These are phyloP conservation scores for Fraxinus platypoda DNA, from an alignment of 305 asterid species.

Conservation along the genomic window DNA sequence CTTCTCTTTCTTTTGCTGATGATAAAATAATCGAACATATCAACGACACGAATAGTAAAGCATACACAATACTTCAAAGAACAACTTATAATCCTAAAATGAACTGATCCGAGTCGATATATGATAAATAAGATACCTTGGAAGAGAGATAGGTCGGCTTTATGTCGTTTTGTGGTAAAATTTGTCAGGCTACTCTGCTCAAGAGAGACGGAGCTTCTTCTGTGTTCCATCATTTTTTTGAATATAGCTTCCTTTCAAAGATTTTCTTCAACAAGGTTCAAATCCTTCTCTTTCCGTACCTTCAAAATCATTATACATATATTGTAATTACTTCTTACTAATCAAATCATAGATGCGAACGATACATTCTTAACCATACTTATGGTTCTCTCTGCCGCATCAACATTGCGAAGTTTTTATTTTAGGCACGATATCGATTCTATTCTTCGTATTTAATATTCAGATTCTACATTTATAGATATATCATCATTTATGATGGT, in stretches of 20 bases:
- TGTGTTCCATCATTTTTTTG: slow-evolving; percentile 70
- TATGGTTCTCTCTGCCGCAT: too few species aligned
- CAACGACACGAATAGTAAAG: not conserved
- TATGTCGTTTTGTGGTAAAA: slow-evolving; percentile 60
- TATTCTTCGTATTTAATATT: not conserved
- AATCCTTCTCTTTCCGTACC: not conserved
- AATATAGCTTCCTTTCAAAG: slow-evolving; percentile 13
- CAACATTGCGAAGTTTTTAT: too few species aligned
- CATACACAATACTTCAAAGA: not conserved
- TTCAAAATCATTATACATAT: not conserved
- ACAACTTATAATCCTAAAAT: not conserved
- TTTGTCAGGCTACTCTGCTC: slow-evolving; percentile 51
- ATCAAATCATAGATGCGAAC: not conserved
- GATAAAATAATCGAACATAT: not conserved
- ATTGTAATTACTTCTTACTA: not conserved
- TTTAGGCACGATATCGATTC: not conserved
- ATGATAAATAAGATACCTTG: slow-evolving; percentile 43
- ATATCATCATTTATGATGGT: not conserved
- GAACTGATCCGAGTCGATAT: not conserved
- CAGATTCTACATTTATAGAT: not conserved
- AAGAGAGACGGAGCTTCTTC: slow-evolving; percentile 55
- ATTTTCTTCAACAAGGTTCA: not conserved
- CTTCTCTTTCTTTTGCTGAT: slow-evolving; percentile 81
- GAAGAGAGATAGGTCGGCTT: slow-evolving; percentile 55
- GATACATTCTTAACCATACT: too few species aligned